Evolutionary conservation across 192 early-diverging fungal species (phyloP), one percentile per base, ranked within the genome.

Genomic region (Dissophora ornata): DNA sequence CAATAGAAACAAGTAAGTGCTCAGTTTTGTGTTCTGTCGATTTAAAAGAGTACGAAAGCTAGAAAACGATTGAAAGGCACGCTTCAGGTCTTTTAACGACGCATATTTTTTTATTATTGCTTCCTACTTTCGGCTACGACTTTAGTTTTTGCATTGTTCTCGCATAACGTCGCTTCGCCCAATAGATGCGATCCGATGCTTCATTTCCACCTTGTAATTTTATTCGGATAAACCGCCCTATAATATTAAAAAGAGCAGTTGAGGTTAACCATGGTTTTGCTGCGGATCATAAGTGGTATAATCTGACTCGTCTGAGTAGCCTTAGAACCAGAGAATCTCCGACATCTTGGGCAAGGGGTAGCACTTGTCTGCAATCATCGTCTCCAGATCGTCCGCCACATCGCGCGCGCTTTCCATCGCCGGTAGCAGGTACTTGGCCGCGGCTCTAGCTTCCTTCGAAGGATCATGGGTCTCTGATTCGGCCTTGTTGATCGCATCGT

Each of bases 271-370:
- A n/a, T n/a, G n/a, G n/a, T n/a, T n/a, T n/a, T n/a, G n/a, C n/a
- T n/a, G n/a, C n/a, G n/a, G n/a, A n/a, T n/a, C n/a, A n/a, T n/a
- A n/a, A n/a, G n/a, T n/a, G n/a, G n/a, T n/a, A n/a, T n/a, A n/a
- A n/a, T n/a, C n/a, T n/a, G n/a, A n/a, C n/a, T n/a, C n/a, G n/a
- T n/a, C n/a, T n/a, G n/a, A n/a, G n/a, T n/a, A n/a, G n/a, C n/a
- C 21, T 65, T 73, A 73, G 70, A 73, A 73, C 70, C 70, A 88
- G 53, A 96, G 85, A 22, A 98, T 87, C 86, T 98, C 96, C 32
- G 92, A 90, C 89, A 97, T 97, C 81, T 96, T 95, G 83, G 97
- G 97, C 78, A 93, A 89, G 29, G 95, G 95, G 95, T 96, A 99
- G 84, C 83, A 87, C 90, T 97, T 97, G 88, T 98, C 96, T 25